phyloP scores from a whole-genome alignment of 2,329 filamentous ascomycete genomes.

The Fusarium sp. region DNA sequence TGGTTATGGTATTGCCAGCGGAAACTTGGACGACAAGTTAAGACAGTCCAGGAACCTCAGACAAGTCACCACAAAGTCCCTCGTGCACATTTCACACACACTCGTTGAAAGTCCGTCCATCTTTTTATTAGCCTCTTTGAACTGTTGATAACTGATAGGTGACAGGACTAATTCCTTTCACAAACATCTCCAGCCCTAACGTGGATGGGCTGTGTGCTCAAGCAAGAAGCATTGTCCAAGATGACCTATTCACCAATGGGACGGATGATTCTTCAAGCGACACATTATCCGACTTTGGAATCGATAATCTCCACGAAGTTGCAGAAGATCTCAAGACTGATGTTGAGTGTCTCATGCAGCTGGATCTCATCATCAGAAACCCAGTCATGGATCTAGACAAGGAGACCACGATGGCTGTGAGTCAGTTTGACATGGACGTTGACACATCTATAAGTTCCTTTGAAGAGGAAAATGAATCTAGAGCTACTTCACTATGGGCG shows the following conservation, averaged over 20 bases:
- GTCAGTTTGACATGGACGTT: no score
- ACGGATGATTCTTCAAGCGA: background rate
- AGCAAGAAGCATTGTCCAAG: background rate
- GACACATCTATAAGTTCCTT: no score
- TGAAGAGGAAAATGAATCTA: no score
- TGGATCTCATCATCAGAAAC: background rate
- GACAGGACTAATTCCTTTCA: background rate
- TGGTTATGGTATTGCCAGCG: background rate
- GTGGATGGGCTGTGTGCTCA: background rate
- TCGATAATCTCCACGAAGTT: background rate
- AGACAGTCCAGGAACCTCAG: background rate
- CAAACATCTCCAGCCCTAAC: background rate
- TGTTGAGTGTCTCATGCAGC: constrained; percentile 15
- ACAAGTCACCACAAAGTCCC: background rate
- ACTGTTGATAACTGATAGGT: background rate
- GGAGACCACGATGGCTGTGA: background rate
- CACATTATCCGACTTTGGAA: background rate
- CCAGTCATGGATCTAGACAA: background rate
- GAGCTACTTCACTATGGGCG: no score
- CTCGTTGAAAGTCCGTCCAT: background rate
- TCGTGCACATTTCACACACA: background rate
- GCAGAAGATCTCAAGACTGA: constrained; percentile 11
- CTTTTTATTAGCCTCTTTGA: background rate
- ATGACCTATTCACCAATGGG: background rate
- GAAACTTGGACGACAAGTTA: background rate